Percentiles rank a stretch among this genome's conserved stretches.
Evolutionary conservation across 495 filamentous ascomycete species (phyloP).

Genomic region (Annulohypoxylon maeteangense): DNA sequence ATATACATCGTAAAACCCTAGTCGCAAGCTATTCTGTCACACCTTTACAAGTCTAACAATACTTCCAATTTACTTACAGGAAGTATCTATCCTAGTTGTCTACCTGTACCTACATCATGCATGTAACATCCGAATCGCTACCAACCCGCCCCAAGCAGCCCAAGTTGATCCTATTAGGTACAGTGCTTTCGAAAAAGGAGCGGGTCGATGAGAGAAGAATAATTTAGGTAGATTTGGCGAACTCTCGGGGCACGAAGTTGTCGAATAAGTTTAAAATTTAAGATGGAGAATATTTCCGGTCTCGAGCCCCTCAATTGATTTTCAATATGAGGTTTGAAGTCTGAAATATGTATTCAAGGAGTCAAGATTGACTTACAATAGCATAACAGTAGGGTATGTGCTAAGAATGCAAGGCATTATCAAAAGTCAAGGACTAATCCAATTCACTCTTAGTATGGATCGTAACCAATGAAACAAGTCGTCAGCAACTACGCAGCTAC

Average conservation of each 20-base stretch:
- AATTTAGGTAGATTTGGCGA: slow-evolving; percentile 10
- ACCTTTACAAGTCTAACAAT: neutral
- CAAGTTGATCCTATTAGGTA: slow-evolving; percentile 15
- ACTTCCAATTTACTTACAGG: slow-evolving; percentile 8
- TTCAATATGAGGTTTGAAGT: neutral
- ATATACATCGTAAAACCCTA: slow-evolving; percentile 26
- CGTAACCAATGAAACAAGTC: slow-evolving; percentile 29
- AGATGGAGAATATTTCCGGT: slow-evolving; percentile 4
- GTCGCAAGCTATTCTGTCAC: neutral
- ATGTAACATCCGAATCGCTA: slow-evolving; percentile 37
- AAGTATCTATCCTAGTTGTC: slow-evolving; percentile 20
- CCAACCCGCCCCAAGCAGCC: slow-evolving; percentile 19
- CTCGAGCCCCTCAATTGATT: neutral
- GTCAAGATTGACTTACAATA: neutral
- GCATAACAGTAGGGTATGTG: too few species aligned
- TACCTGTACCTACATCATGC: slow-evolving; percentile 35
- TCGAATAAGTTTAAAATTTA: neutral
- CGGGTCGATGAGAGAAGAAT: slow-evolving; percentile 14
- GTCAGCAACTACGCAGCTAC: slow-evolving; percentile 16
- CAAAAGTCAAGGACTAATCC: slow-evolving; percentile 1
- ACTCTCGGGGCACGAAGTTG: neutral
- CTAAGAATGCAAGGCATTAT: slow-evolving; percentile 23
- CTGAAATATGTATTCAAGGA: neutral
- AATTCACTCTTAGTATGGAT: slow-evolving; percentile 13
- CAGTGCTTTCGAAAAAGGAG: slow-evolving; percentile 19